These are phyloP conservation scores for Candolleomyces eurysporus DNA, from an alignment of 768 basidiomycete genomes.

Conservation along the genomic window DNA sequence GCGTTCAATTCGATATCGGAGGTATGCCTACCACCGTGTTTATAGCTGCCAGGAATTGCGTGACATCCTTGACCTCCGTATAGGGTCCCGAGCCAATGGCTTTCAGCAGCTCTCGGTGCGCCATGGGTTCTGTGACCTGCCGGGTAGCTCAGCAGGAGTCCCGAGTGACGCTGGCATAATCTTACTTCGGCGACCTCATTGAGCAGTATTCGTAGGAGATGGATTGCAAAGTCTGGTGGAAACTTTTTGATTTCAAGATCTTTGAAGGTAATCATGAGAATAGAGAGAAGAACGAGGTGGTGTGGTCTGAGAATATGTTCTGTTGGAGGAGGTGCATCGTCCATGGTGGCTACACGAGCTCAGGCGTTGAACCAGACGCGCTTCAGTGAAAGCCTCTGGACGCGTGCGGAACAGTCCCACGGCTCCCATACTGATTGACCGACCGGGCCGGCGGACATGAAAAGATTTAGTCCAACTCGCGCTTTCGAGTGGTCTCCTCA, in stretches of 20 bases:
- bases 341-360: constrained; percentile 23
- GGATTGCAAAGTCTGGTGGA: constrained; percentile 56
- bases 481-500: too few species aligned
- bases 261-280: constrained; percentile 63
- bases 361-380: not conserved
- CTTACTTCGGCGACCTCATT: constrained; percentile 68
- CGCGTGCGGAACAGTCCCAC: not conserved
- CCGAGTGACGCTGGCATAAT: constrained; percentile 18
- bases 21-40: constrained; percentile 33
- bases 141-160: not conserved
- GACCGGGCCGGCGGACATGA: too few species aligned
- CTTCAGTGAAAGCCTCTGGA: not conserved
- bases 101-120: constrained; percentile 48
- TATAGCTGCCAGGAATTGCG: constrained; percentile 46
- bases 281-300: constrained; percentile 66
- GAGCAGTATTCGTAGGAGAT: constrained; percentile 64
- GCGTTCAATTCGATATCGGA: not conserved
- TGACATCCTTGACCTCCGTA: constrained; percentile 39
- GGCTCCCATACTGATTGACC: too few species aligned
- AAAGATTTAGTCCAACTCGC: too few species aligned
- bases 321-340: constrained; percentile 55
- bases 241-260: constrained; percentile 53
- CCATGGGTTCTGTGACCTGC: constrained; percentile 64
- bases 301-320: constrained; percentile 74
- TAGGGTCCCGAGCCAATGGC: constrained; percentile 45